Evolutionary conservation across 2,329 filamentous ascomycete species (phyloP).

Genomic region (Plectosphaerella cucumerina): DNA sequence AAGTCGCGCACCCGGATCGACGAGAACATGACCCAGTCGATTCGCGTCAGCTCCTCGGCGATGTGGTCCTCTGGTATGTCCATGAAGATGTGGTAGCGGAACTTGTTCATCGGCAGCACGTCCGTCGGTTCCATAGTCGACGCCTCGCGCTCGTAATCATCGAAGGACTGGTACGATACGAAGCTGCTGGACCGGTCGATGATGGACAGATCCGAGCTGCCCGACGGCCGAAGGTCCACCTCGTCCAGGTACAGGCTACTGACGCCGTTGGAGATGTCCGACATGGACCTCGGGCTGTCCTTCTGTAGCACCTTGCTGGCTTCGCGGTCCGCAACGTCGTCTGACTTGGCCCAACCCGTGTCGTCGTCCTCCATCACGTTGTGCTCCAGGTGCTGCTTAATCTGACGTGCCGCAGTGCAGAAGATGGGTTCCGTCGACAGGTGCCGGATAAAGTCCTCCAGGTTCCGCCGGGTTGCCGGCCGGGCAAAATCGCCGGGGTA

Average conservation of each 20-base stretch:
- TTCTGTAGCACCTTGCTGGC: slow-evolving; percentile 29
- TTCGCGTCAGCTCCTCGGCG: slow-evolving; percentile 86
- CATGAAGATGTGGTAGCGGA: slow-evolving; percentile 89
- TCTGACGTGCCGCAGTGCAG: slow-evolving; percentile 79
- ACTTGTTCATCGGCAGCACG: slow-evolving; percentile 70
- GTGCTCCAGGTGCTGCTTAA: slow-evolving; percentile 70
- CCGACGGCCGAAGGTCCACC: slow-evolving; percentile 37
- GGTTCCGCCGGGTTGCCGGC: slow-evolving; percentile 63
- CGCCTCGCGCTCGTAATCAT: slow-evolving; percentile 78
- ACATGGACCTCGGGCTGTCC: slow-evolving; percentile 12
- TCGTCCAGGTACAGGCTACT: slow-evolving; percentile 45
- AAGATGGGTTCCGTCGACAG: slow-evolving; percentile 79
- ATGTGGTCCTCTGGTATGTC: slow-evolving; percentile 79
- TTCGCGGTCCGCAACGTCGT: slow-evolving; percentile 43
- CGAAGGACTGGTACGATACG: slow-evolving; percentile 61
- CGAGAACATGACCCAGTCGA: slow-evolving; percentile 98
- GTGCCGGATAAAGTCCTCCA: slow-evolving; percentile 71
- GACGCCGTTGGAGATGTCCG: slow-evolving; percentile 40
- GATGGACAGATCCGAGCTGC: slow-evolving; percentile 39
- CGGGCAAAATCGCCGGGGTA: slow-evolving; percentile 94
- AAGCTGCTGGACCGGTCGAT: slow-evolving; percentile 32
- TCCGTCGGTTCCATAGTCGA: slow-evolving; percentile 66
- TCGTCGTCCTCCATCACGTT: slow-evolving; percentile 82
- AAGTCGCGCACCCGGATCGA: slow-evolving; percentile 91
- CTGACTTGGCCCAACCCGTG: slow-evolving; percentile 83